A percentile compares a stretch with the other conserved stretches of the same genome.
Evolutionary conservation across 768 basidiomycete species (phyloP).

Genomic region (Dentipellis sp.): DNA sequence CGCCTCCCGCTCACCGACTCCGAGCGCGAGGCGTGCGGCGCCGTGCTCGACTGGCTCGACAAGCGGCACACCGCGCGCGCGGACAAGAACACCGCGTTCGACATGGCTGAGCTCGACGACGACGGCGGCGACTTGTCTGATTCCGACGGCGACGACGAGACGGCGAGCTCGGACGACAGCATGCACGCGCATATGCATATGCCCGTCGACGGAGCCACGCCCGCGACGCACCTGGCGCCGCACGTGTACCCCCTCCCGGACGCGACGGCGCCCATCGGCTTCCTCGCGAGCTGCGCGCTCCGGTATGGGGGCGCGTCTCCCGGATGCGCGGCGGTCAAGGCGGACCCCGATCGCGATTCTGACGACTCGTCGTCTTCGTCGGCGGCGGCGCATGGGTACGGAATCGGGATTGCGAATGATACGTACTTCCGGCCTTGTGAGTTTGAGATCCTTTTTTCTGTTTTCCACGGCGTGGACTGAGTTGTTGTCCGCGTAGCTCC

Average conservation of each 20-base stretch:
- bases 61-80: slow-evolving; percentile 14
- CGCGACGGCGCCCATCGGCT: slow-evolving; percentile 5
- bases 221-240: background rate
- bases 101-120: slow-evolving; percentile 23
- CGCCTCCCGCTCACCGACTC: slow-evolving; percentile 15
- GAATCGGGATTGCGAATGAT: slow-evolving; percentile 10
- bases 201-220: background rate
- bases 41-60: slow-evolving; percentile 23
- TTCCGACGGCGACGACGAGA: background rate
- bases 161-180: background rate
- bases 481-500: slow-evolving; percentile 15
- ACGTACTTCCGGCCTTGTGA: slow-evolving; percentile 13
- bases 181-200: too few relatives aligned
- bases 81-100: slow-evolving; percentile 17
- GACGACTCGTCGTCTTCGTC: too few relatives aligned
- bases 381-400: too few relatives aligned
- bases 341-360: background rate
- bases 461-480: background rate
- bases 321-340: background rate
- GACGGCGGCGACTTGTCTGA: slow-evolving; percentile 9
- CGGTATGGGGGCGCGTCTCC: background rate
- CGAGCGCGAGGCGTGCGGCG: slow-evolving; percentile 20
- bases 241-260: background rate
- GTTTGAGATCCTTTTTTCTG: background rate
- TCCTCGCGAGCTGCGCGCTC: slow-evolving; percentile 10